phyloP scores from a whole-genome alignment of 1,284 basidiomycete genomes.

The Wolfiporia cocos region DNA sequence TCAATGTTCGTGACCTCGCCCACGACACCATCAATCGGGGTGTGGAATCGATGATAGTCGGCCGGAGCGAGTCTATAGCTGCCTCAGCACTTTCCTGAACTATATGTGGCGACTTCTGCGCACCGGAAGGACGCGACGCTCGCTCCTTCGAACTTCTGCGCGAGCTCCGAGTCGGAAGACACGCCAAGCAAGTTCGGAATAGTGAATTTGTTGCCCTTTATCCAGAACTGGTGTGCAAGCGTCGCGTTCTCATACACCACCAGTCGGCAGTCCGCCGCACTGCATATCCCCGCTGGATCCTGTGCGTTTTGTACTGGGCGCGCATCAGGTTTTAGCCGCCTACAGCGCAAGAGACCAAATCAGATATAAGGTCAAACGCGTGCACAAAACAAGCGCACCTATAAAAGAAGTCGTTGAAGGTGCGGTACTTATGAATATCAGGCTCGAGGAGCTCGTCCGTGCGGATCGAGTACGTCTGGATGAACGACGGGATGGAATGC shows the following conservation, averaged over 20 bases:
- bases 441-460: conserved; percentile 61
- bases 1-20: conserved; percentile 44
- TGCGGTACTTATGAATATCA: conserved; percentile 55
- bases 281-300: conserved; percentile 51
- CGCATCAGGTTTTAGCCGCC: conserved; percentile 59
- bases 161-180: conserved; percentile 30
- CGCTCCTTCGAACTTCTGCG: conserved; percentile 38
- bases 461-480: conserved; percentile 65
- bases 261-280: conserved; percentile 71
- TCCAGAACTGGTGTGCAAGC: conserved; percentile 66
- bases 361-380: not conserved
- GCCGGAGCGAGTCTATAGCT: conserved; percentile 62
- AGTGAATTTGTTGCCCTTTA: conserved; percentile 74
- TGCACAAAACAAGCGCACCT: conserved; percentile 25
- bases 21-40: conserved; percentile 59
- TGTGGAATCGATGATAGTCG: conserved; percentile 86
- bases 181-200: conserved; percentile 54
- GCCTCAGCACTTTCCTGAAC: no score
- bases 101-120: not conserved
- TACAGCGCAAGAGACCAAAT: conserved; percentile 10
- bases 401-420: conserved; percentile 83
- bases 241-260: conserved; percentile 60
- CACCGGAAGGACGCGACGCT: conserved; percentile 56
- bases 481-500: conserved; percentile 64
- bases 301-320: conserved; percentile 59